Conservation (phyloP, 495 filamentous ascomycete species). For the Lindgomyces ingoldianus region DNA sequence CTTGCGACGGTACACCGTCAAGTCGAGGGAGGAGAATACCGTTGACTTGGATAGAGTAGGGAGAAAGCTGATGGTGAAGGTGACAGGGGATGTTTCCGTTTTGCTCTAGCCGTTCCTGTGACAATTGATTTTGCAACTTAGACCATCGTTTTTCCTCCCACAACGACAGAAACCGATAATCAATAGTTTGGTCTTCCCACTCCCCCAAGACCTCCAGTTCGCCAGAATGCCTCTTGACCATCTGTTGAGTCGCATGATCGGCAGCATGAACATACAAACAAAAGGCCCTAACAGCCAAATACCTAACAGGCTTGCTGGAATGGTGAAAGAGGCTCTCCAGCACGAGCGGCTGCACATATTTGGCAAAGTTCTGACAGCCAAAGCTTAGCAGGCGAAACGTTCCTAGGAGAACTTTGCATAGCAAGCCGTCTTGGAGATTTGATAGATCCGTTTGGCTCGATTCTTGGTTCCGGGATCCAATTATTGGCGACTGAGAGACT, state of each 20-base stretch:
- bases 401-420: slow-evolving; percentile 58
- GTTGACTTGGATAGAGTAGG: slow-evolving; percentile 56
- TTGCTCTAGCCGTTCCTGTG: slow-evolving; percentile 43
- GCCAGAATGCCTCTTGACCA: slow-evolving; percentile 65
- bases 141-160: slow-evolving; percentile 65
- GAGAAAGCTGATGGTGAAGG: slow-evolving; percentile 46
- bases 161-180: slow-evolving; percentile 81
- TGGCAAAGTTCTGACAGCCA: slow-evolving; percentile 65
- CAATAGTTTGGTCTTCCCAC: slow-evolving; percentile 75
- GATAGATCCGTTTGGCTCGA: not conserved
- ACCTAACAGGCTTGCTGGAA: slow-evolving; percentile 62
- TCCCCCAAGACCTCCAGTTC: slow-evolving; percentile 61
- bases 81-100: not conserved
- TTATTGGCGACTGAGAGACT: slow-evolving; percentile 44
- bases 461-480: slow-evolving; percentile 38
- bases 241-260: slow-evolving; percentile 71
- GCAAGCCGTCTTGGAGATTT: not conserved
- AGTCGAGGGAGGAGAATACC: slow-evolving; percentile 69
- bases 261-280: slow-evolving; percentile 77
- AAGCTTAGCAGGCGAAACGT: slow-evolving; percentile 75
- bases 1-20: slow-evolving; percentile 51
- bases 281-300: slow-evolving; percentile 77
- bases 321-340: slow-evolving; percentile 69
- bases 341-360: slow-evolving; percentile 61
- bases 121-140: slow-evolving; percentile 44